Evolutionary conservation across 2,329 filamentous ascomycete genomes (phyloP).

Genomic region (Trichophyton verrucosum): DNA sequence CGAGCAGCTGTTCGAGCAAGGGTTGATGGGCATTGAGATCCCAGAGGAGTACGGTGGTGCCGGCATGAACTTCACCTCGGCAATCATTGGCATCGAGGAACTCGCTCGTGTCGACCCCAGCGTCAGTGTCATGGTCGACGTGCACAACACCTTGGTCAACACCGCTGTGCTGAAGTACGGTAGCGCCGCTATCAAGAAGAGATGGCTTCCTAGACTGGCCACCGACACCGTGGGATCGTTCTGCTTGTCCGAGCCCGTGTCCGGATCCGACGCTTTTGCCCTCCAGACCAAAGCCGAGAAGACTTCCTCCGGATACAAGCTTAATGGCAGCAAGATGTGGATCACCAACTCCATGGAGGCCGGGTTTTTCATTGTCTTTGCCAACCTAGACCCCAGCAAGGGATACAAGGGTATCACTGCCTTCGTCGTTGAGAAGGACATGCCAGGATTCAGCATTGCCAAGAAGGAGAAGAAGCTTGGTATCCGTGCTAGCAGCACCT

Average conservation of each 20-base stretch:
- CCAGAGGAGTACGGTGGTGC: conserved; percentile 93
- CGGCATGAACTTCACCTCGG: conserved; percentile 96
- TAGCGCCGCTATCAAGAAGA: conserved; percentile 62
- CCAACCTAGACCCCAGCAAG: conserved; percentile 81
- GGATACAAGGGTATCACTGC: conserved; percentile 96
- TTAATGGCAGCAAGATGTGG: conserved; percentile 97
- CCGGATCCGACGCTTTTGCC: conserved; percentile 91
- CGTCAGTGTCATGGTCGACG: conserved; percentile 88
- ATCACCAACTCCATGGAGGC: conserved; percentile 97
- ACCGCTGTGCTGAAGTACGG: conserved; percentile 82
- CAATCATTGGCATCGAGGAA: conserved; percentile 95
- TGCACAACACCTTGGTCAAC: conserved; percentile 97
- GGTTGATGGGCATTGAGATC: conserved; percentile 93
- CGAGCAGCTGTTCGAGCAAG: conserved; percentile 92
- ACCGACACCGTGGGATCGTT: conserved; percentile 84
- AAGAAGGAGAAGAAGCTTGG: conserved; percentile 99
- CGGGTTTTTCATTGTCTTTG: conserved; percentile 93
- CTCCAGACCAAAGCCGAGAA: conserved; percentile 81
- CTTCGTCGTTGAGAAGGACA: conserved; percentile 85
- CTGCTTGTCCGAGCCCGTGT: conserved; percentile 83
- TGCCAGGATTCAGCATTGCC: conserved; percentile 79
- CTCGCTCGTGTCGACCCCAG: conserved; percentile 86
- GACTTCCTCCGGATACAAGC: conserved; percentile 69
- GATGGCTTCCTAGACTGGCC: conserved; percentile 78
- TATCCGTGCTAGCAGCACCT: conserved; percentile 90